phyloP scores from a whole-genome alignment of 768 basidiomycete genomes.

The Psilocybe cyanescens region DNA sequence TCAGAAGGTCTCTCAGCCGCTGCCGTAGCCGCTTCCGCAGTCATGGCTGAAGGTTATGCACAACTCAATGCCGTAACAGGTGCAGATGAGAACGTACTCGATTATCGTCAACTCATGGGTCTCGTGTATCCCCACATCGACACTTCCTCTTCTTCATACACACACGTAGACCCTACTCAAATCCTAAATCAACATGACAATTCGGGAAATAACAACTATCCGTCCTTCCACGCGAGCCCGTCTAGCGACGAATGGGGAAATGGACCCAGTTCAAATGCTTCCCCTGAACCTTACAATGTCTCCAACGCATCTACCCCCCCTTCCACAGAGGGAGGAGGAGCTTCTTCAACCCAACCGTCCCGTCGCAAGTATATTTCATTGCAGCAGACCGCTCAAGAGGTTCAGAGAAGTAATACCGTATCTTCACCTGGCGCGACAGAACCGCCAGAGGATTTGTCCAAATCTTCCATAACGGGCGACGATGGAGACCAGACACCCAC shows the following conservation, averaged over 20 bases:
- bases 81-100: constrained; percentile 59
- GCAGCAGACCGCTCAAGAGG: constrained; percentile 62
- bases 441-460: constrained; percentile 28
- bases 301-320: constrained; percentile 79
- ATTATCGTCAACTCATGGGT: constrained; percentile 70
- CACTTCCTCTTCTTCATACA: constrained; percentile 44
- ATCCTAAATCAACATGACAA: constrained; percentile 48
- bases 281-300: constrained; percentile 73
- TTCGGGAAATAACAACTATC: constrained; percentile 38
- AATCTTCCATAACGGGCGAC: constrained; percentile 47
- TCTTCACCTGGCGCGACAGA: constrained; percentile 37
- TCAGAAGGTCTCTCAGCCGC: constrained; percentile 65
- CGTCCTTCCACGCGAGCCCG: constrained; percentile 72
- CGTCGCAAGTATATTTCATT: constrained; percentile 67
- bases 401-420: constrained; percentile 51
- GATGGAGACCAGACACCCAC: constrained; percentile 78
- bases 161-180: constrained; percentile 93
- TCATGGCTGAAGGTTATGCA: constrained; percentile 74
- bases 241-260: constrained; percentile 85
- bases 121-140: constrained; percentile 65
- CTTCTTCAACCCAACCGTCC: constrained; percentile 27
- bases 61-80: constrained; percentile 60
- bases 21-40: constrained; percentile 67
- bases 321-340: constrained; percentile 56
- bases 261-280: constrained; percentile 71